phyloP scores from a whole-genome alignment of 495 filamentous ascomycete species.

The Aspergillus nanangensis region DNA sequence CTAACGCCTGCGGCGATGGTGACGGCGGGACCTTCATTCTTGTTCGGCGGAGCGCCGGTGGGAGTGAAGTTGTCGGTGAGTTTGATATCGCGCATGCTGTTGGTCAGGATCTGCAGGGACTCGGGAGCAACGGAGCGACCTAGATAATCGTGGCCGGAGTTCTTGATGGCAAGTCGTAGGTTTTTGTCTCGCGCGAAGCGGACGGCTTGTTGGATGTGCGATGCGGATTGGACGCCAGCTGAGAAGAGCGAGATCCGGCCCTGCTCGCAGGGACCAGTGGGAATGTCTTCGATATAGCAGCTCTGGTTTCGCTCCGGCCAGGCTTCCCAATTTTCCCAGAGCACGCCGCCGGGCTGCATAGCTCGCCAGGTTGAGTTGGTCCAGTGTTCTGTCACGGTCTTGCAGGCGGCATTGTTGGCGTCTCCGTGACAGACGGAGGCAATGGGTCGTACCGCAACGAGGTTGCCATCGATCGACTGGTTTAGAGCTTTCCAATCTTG shows the following conservation, averaged over 20 bases:
- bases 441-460: not conserved
- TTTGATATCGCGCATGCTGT: constrained; percentile 26
- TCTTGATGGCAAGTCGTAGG: constrained; percentile 48
- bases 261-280: constrained; percentile 4
- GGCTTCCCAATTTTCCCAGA: not conserved
- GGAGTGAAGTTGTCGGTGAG: constrained; percentile 27
- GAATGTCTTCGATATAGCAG: constrained; percentile 9
- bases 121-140: constrained; percentile 44
- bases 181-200: constrained; percentile 48
- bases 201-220: constrained; percentile 42
- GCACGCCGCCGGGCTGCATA: not conserved
- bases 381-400: too few relatives aligned
- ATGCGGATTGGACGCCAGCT: not conserved
- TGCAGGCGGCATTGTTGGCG: too few relatives aligned
- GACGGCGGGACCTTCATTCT: not conserved
- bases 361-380: not conserved
- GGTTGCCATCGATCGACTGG: constrained; percentile 2
- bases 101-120: constrained; percentile 48
- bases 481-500: constrained; percentile 9
- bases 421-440: constrained; percentile 7
- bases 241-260: constrained; percentile 1
- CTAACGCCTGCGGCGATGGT: not conserved
- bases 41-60: constrained; percentile 9
- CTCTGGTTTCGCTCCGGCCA: constrained; percentile 10
- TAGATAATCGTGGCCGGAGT: constrained; percentile 58